Evolutionary conservation across 2,329 filamentous ascomycete genomes (phyloP).

Genomic region (Scedosporium apiospermum): DNA sequence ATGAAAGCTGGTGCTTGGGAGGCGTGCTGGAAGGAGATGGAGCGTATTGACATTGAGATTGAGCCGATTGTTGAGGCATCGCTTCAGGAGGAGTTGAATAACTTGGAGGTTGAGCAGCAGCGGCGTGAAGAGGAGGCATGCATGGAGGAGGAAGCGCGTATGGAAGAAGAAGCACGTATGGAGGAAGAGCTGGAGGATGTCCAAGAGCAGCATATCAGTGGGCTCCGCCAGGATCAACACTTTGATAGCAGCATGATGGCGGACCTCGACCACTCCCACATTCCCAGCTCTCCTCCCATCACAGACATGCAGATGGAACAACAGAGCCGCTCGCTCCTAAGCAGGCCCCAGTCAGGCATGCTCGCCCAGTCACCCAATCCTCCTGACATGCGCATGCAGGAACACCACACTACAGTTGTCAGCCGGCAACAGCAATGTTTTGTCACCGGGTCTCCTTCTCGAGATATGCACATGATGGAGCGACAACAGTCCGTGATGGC

Average conservation of each 20-base stretch:
- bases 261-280: background rate
- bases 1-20: constrained; percentile 90
- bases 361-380: background rate
- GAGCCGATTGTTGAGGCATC: constrained; percentile 58
- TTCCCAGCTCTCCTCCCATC: background rate
- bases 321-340: background rate
- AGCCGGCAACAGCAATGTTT: background rate
- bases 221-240: background rate
- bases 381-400: constrained; percentile 1
- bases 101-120: constrained; percentile 38
- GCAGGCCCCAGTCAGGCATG: background rate
- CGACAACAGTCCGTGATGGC: background rate
- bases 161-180: constrained; percentile 17
- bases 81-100: constrained; percentile 50
- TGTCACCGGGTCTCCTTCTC: background rate
- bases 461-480: background rate
- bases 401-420: background rate
- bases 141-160: constrained; percentile 17
- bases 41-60: constrained; percentile 92
- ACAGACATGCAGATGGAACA: background rate
- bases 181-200: constrained; percentile 4
- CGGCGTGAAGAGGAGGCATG: constrained; percentile 25
- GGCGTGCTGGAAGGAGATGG: constrained; percentile 96
- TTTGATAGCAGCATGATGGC: background rate
- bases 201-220: constrained; percentile 2